These are phyloP conservation scores for Vinca minor DNA, from an alignment of 257 asterid species.

Conservation along the genomic window DNA sequence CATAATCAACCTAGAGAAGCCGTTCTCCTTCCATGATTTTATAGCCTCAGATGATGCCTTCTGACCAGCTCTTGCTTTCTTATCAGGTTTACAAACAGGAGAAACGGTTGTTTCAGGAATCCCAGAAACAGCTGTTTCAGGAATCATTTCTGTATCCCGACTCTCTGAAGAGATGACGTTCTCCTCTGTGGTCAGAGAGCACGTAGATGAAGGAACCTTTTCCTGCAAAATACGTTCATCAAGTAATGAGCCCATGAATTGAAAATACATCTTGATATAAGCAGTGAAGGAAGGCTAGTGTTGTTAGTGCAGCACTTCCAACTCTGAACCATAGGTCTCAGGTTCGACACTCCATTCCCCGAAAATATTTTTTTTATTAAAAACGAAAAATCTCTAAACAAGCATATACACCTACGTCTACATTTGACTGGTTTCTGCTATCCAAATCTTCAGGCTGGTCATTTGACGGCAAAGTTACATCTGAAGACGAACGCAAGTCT, in stretches of 20 bases:
- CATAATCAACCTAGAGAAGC: slow-evolving; percentile 72
- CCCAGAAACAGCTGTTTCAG: slow-evolving; percentile 25
- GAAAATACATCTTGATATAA: slow-evolving; percentile 6
- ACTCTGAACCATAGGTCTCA: no score
- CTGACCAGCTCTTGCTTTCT: slow-evolving; percentile 56
- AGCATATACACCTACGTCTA: slow-evolving; percentile 19
- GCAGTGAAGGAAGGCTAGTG: no score
- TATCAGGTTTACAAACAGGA: slow-evolving; percentile 26
- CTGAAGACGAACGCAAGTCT: slow-evolving; percentile 39
- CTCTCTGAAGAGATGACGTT: slow-evolving; percentile 17
- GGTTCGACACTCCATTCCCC: no score
- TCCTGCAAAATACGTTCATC: slow-evolving; percentile 32
- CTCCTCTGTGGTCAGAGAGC: slow-evolving; percentile 30
- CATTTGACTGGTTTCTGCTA: slow-evolving; percentile 29
- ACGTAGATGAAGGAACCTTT: slow-evolving; percentile 28
- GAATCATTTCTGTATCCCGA: slow-evolving; percentile 25
- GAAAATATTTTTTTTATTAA: no score
- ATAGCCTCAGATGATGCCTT: slow-evolving; percentile 56
- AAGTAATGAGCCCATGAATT: slow-evolving; percentile 1
- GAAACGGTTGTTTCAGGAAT: no score
- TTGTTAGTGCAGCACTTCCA: no score
- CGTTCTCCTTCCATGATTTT: slow-evolving; percentile 70
- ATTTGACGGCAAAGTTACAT: slow-evolving; percentile 26
- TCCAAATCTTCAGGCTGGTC: slow-evolving; percentile 34
- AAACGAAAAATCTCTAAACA: no score